Conservation (phyloP, 805 yeast species). For the Metschnikowia borealis region DNA sequence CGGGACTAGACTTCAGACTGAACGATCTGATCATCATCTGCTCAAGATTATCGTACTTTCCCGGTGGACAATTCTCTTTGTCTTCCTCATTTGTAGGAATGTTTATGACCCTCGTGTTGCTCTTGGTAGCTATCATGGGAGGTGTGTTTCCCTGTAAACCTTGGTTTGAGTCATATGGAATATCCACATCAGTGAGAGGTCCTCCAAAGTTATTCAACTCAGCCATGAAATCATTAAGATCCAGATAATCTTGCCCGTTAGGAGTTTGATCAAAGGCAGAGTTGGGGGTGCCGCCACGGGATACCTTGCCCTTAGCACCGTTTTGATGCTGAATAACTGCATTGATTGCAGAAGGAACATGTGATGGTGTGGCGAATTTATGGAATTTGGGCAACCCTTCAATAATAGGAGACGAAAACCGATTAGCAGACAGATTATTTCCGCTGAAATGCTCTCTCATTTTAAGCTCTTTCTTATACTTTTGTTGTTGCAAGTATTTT, state of each 20-base stretch:
- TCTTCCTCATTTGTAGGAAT: constrained; percentile 39
- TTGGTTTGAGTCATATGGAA: constrained; percentile 23
- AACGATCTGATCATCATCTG: constrained; percentile 25
- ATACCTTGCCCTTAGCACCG: not conserved
- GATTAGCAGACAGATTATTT: constrained; percentile 6
- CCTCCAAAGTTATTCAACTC: constrained; percentile 39
- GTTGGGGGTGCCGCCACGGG: constrained; percentile 8
- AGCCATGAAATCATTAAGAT: constrained; percentile 38
- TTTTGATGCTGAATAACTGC: constrained; percentile 29
- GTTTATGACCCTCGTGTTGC: constrained; percentile 51
- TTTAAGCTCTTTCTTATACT: constrained; percentile 35
- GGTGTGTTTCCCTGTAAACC: constrained; percentile 32
- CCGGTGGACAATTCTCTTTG: constrained; percentile 26
- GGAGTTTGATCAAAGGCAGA: constrained; percentile 12
- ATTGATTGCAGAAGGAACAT: constrained; percentile 35
- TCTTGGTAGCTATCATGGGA: constrained; percentile 52
- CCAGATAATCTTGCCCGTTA: constrained; percentile 23
- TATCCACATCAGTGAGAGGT: constrained; percentile 44
- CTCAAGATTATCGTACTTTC: constrained; percentile 20
- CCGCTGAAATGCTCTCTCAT: constrained; percentile 23
- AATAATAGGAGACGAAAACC: constrained; percentile 9
- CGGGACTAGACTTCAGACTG: constrained; percentile 34
- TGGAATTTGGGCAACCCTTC: constrained; percentile 17
- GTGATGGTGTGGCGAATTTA: constrained; percentile 38
- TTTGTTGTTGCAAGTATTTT: constrained; percentile 42